These are phyloP conservation scores for Xerophyta viscosa DNA, from an alignment of 106 monocot species.

Conservation along the genomic window DNA sequence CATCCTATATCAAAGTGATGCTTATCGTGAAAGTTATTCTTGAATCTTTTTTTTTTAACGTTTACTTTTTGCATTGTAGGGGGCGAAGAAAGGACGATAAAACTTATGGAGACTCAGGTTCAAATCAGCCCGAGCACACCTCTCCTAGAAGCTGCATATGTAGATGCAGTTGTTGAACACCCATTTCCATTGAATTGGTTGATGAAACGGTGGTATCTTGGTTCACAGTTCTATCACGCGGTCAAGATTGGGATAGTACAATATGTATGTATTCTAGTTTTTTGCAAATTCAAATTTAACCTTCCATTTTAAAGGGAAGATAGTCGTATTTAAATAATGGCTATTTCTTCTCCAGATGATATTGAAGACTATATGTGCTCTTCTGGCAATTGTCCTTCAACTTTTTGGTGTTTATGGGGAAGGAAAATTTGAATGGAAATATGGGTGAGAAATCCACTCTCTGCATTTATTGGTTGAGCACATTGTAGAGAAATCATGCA, in stretches of 20 bases:
- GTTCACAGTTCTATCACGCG: constrained; percentile 85
- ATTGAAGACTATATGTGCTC: constrained; percentile 86
- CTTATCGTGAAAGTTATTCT: background rate
- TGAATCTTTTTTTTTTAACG: constrained; percentile 1
- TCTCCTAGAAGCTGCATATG: constrained; percentile 69
- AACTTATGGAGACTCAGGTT: constrained; percentile 67
- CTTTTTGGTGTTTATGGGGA: constrained; percentile 90
- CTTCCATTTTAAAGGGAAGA: background rate
- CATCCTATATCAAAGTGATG: no score
- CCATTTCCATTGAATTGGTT: constrained; percentile 92
- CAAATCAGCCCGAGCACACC: constrained; percentile 45
- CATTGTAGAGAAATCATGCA: no score
- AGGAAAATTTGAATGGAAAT: constrained; percentile 94
- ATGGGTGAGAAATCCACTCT: constrained; percentile 48
- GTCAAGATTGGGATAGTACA: constrained; percentile 99
- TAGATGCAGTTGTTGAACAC: constrained; percentile 64
- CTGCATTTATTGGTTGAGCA: no score
- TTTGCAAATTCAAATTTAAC: background rate
- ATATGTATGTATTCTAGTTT: constrained; percentile 59
- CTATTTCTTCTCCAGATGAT: constrained; percentile 70
- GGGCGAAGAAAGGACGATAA: constrained; percentile 90
- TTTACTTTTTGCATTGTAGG: constrained; percentile 22
- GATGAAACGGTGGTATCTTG: constrained; percentile 73
- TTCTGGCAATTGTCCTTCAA: constrained; percentile 74
- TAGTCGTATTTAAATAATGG: background rate